These are phyloP conservation scores for Penicillium sp. DNA, from an alignment of 2,329 filamentous ascomycete genomes.

Conservation along the genomic window DNA sequence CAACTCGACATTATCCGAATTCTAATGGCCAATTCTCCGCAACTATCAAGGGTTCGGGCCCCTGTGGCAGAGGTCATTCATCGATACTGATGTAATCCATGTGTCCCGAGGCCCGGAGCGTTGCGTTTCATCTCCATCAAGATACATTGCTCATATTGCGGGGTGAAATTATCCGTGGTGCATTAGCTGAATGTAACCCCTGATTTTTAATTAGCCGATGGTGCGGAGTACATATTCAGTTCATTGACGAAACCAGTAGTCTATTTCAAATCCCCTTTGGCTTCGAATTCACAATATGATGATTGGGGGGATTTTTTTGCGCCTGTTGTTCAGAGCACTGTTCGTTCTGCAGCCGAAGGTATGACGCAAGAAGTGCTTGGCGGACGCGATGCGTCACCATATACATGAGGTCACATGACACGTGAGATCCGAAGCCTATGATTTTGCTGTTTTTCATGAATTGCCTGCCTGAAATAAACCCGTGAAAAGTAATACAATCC, in stretches of 20 bases:
- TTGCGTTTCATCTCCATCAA: neutral
- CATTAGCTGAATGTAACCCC: neutral
- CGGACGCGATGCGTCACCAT: neutral
- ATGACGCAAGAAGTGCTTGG: neutral
- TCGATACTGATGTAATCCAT: no score
- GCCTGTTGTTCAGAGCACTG: neutral
- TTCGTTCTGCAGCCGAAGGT: neutral
- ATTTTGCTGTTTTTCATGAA: no score
- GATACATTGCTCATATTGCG: neutral
- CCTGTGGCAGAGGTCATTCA: neutral
- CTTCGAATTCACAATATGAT: neutral
- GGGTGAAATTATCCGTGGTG: neutral
- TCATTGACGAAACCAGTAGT: no score
- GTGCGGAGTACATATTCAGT: neutral
- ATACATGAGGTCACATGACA: neutral
- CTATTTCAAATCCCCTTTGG: neutral
- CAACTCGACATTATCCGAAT: no score
- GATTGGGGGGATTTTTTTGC: neutral
- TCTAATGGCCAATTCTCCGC: neutral
- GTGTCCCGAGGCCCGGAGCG: no score
- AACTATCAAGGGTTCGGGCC: neutral
- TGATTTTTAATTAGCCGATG: neutral
- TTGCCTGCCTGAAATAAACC: no score
- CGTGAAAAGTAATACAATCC: no score
- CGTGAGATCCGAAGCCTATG: neutral